These are phyloP conservation scores for Kluyveromyces marxianus DNA, from an alignment of 1,139 yeast genomes.

Conservation along the genomic window DNA sequence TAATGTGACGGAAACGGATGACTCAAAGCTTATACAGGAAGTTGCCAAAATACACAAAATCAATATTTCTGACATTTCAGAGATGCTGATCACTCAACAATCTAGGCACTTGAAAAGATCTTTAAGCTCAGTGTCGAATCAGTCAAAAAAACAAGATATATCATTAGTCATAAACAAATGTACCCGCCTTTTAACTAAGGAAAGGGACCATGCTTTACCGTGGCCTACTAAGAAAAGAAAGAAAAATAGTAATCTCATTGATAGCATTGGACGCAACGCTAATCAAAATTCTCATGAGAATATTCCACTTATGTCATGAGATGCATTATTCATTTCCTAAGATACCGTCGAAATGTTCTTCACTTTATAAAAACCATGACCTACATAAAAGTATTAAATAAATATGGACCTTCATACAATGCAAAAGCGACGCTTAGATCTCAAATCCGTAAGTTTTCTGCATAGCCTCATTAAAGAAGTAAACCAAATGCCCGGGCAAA, in stretches of 20 bases:
- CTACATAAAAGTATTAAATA: background rate
- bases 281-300: background rate
- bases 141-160: slow-evolving; percentile 9
- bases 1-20: background rate
- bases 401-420: background rate
- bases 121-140: background rate
- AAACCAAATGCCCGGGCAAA: slow-evolving; percentile 26
- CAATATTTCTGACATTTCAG: slow-evolving; percentile 18
- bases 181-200: slow-evolving; percentile 18
- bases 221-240: slow-evolving; percentile 23
- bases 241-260: background rate
- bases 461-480: slow-evolving; percentile 23
- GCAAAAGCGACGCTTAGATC: background rate
- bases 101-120: slow-evolving; percentile 9
- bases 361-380: background rate
- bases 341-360: too few relatives aligned
- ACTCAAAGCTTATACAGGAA: slow-evolving; percentile 7
- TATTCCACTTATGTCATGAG: slow-evolving; percentile 7
- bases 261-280: too few relatives aligned
- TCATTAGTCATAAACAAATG: slow-evolving; percentile 18
- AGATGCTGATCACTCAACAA: slow-evolving; percentile 9
- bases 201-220: slow-evolving; percentile 14
- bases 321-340: too few relatives aligned
- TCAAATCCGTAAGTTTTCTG: slow-evolving; percentile 18
- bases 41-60: slow-evolving; percentile 20